Conservation (phyloP, 257 asterid species). For the Solanum bukasovii region DNA sequence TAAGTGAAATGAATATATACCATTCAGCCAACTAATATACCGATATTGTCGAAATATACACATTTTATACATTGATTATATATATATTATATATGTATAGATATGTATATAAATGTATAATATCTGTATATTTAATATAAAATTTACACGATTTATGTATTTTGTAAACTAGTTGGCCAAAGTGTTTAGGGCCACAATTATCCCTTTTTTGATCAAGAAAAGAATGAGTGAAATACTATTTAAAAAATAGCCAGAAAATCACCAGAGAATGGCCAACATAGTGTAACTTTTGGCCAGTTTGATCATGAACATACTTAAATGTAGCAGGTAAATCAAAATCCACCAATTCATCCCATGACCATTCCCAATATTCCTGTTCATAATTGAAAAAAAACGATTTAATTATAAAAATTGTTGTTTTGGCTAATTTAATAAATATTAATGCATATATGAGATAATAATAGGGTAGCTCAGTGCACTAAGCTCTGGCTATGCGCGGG, state of each 20-base stretch:
- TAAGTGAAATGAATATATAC: too few species aligned
- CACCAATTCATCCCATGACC: slow-evolving; percentile 89
- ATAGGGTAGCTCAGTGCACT: not conserved
- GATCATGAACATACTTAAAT: slow-evolving; percentile 33
- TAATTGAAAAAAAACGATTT: not conserved
- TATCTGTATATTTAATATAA: too few species aligned
- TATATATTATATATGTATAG: too few species aligned
- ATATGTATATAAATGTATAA: too few species aligned
- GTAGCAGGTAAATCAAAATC: slow-evolving; percentile 52
- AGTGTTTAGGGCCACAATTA: too few species aligned
- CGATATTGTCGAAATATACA: too few species aligned
- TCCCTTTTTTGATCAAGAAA: not conserved
- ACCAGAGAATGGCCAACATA: slow-evolving; percentile 85
- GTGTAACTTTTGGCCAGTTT: slow-evolving; percentile 56
- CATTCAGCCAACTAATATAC: too few species aligned
- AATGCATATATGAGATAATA: too few species aligned
- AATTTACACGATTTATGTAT: too few species aligned
- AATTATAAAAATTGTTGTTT: not conserved
- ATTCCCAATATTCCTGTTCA: slow-evolving; percentile 36
- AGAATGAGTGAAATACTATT: too few species aligned
- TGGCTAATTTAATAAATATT: not conserved
- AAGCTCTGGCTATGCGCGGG: accelerated
- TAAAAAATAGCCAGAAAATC: not conserved
- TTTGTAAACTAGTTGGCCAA: not conserved
- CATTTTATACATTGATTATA: too few species aligned